Conservation (phyloP, 2,329 filamentous ascomycete species). For the Colletotrichum sp. region DNA sequence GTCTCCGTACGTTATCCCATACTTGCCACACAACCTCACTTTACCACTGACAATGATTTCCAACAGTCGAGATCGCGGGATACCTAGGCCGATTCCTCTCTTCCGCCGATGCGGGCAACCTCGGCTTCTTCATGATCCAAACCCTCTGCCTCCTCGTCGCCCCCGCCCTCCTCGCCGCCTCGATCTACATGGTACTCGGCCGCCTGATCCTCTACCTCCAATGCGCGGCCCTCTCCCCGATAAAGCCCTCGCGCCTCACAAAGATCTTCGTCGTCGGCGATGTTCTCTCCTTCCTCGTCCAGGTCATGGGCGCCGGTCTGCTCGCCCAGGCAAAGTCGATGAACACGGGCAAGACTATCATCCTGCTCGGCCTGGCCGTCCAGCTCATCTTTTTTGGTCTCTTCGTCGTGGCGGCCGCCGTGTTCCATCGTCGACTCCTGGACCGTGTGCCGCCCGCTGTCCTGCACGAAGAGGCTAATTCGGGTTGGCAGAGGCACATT, state of each 20-base stretch:
- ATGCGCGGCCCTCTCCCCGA: slow-evolving; percentile 13
- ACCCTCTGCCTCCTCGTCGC: not conserved
- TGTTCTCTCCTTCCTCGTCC: slow-evolving; percentile 10
- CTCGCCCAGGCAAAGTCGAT: not conserved
- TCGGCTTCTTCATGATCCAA: not conserved
- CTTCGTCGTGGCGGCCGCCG: slow-evolving; percentile 46
- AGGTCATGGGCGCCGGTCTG: not conserved
- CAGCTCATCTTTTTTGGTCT: slow-evolving; percentile 55
- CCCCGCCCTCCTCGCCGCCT: slow-evolving; percentile 8
- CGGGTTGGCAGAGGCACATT: slow-evolving; percentile 20
- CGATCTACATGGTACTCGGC: slow-evolving; percentile 15
- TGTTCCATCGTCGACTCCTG: slow-evolving; percentile 39
- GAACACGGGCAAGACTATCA: slow-evolving; percentile 41
- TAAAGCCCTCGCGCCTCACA: slow-evolving; percentile 26
- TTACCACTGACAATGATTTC: not conserved
- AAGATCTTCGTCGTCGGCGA: slow-evolving; percentile 18
- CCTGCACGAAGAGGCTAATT: not conserved
- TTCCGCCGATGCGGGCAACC: not conserved
- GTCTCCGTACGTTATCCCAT: not conserved
- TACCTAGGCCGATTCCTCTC: not conserved
- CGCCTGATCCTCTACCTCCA: not conserved
- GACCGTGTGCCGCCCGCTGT: not conserved
- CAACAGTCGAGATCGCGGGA: not conserved
- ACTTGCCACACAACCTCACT: not conserved
- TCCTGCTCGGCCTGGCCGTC: slow-evolving; percentile 52